Base-by-base conservation (phyloP, 2,329 filamentous ascomycete species). In the Colletotrichum echinochloae region DNA sequence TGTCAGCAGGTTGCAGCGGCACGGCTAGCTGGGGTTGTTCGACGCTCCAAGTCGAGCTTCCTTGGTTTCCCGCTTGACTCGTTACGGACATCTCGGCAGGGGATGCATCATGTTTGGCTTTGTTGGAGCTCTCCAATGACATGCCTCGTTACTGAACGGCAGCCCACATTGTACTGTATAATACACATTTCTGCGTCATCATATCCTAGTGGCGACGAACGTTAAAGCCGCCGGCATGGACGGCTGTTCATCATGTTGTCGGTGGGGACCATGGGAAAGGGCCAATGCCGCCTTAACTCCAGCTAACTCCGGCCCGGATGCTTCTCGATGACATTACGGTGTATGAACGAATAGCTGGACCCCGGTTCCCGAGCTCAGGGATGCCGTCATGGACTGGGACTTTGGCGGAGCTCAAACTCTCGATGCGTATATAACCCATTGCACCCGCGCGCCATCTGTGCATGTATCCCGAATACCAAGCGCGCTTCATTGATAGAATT, bases 321-420 rank as follows among this genome's bases (percentile, higher is more conserved):
- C 14, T 55, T 44, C 56, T 66, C 51, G 67, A 66, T 70, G 63
- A 66, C 49, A 66, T 30, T 60, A n/a, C n/a, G n/a, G n/a, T n/a
- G n/a, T n/a, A 30, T 55, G 56, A 57, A 18, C 49, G 20, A 35
- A 30, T 55, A 55, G 37, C n/a, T 33, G 63, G 56, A 20, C 18
- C 9, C 55, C 33, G 16, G 63, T 35, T 51, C 41, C 16, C 56
- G 62, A 7, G 26, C 39, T 37, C 46, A n/a, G 52, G 60, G 64
- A 70, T 70, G 57, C 67, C 67, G 67, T 70, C 67, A 70, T 70
- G 44, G 64, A 63, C 20, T n/a, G 16, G 8, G 30, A 52, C 30
- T n/a, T 37, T 18, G 28, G 49, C 6, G 49, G 33, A 28, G 33
- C 54, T 1, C 2, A 49, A 49, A 33, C 44, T 37, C 30, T 26